Evolutionary conservation across 2,329 filamentous ascomycete species (phyloP).

Genomic region (Fusarium nematophilum): DNA sequence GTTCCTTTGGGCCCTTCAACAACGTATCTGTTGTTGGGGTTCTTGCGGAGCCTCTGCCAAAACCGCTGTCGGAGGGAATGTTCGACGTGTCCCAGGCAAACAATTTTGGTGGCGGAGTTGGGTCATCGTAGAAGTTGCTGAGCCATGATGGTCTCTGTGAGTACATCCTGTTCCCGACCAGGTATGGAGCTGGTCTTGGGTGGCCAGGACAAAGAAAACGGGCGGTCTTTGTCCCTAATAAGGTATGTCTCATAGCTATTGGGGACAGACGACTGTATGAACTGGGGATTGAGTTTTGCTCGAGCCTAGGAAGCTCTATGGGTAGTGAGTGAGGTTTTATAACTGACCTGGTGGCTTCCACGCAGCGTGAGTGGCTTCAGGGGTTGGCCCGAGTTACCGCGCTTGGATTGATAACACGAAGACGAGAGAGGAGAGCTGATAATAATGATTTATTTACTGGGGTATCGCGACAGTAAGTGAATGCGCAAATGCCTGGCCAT

Average conservation of each 20-base stretch:
- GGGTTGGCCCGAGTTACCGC: neutral
- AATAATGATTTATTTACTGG: too few relatives aligned
- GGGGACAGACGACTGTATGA: neutral
- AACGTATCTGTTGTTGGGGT: neutral
- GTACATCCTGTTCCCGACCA: constrained; percentile 34
- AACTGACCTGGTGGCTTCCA: too few relatives aligned
- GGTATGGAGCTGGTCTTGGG: neutral
- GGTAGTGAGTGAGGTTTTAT: neutral
- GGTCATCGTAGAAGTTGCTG: constrained; percentile 41
- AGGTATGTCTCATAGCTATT: constrained; percentile 13
- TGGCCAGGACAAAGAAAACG: neutral
- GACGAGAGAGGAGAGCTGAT: too few relatives aligned
- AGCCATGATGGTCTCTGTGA: constrained; percentile 51
- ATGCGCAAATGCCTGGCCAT: neutral
- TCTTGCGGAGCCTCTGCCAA: neutral
- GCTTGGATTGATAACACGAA: too few relatives aligned
- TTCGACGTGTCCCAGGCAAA: constrained; percentile 52
- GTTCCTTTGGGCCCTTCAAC: constrained; percentile 44
- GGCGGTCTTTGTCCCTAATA: neutral
- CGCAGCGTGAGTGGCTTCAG: too few relatives aligned
- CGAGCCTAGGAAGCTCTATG: neutral
- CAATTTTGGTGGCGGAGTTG: constrained; percentile 46
- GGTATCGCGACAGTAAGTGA: neutral
- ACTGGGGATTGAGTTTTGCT: neutral
- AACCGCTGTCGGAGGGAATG: constrained; percentile 23